These are phyloP conservation scores for Lyophyllum atratum DNA, from an alignment of 768 basidiomycete species.

Conservation along the genomic window DNA sequence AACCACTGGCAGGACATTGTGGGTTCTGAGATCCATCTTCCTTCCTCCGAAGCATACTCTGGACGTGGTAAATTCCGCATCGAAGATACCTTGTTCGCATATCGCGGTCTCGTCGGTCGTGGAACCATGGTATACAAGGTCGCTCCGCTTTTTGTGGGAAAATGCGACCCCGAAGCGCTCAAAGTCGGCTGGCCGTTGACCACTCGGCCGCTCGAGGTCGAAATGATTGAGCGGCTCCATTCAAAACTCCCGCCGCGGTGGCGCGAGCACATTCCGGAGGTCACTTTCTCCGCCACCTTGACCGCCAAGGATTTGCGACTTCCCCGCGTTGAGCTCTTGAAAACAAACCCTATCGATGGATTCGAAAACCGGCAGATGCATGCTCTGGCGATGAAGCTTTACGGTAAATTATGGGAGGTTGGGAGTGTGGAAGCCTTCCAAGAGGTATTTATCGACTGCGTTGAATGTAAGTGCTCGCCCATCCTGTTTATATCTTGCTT, in stretches of 20 bases:
- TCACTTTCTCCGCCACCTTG: neutral
- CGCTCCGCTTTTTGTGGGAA: neutral
- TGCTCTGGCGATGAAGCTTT: slow-evolving; percentile 14
- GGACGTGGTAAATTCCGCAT: neutral
- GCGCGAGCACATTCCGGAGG: slow-evolving; percentile 18
- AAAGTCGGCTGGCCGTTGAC: slow-evolving; percentile 18
- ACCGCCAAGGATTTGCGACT: slow-evolving; percentile 1
- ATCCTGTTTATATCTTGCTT: neutral
- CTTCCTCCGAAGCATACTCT: neutral
- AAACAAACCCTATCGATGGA: neutral
- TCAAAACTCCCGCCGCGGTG: slow-evolving; percentile 9
- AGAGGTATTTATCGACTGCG: slow-evolving; percentile 26
- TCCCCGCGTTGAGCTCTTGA: slow-evolving; percentile 10
- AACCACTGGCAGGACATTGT: slow-evolving; percentile 1
- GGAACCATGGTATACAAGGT: slow-evolving; percentile 19
- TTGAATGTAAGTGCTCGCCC: slow-evolving; percentile 26
- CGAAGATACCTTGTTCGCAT: slow-evolving; percentile 8
- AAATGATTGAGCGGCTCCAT: slow-evolving; percentile 6
- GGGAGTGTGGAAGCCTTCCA: slow-evolving; percentile 25
- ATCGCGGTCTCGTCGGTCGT: slow-evolving; percentile 19
- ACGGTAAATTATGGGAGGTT: slow-evolving; percentile 23
- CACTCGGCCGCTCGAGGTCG: slow-evolving; percentile 12
- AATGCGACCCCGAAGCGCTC: neutral
- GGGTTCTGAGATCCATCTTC: neutral
- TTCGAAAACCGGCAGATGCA: slow-evolving; percentile 1